Percentiles rank a stretch among this genome's conserved stretches.
phyloP scores from a whole-genome alignment of 768 basidiomycete genomes.

The Aureoboletus auriporus region DNA sequence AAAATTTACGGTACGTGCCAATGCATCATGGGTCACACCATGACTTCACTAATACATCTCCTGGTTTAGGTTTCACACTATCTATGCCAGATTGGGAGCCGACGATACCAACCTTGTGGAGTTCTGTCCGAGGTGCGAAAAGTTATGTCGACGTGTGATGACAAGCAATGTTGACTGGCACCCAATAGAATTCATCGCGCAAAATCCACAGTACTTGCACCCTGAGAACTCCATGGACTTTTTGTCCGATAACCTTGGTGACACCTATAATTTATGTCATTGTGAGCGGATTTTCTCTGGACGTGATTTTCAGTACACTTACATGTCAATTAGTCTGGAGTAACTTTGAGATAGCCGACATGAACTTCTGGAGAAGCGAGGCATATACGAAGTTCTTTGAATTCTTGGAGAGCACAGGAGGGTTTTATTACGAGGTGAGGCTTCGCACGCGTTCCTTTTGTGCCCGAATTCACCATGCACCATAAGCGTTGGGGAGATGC shows the following conservation, averaged over 20 bases:
- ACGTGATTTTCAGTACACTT: background rate
- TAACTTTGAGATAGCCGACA: constrained; percentile 87
- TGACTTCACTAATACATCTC: background rate
- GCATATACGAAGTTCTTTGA: constrained; percentile 84
- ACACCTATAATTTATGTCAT: constrained; percentile 62
- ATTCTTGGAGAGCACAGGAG: constrained; percentile 72
- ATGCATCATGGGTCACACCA: background rate
- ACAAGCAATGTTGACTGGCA: constrained; percentile 32
- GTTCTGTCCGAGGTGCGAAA: constrained; percentile 46
- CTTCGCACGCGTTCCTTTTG: background rate
- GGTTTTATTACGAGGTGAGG: constrained; percentile 82
- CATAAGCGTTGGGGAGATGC: constrained; percentile 90
- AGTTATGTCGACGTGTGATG: constrained; percentile 10
- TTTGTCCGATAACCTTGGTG: constrained; percentile 62
- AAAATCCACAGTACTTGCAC: constrained; percentile 52
- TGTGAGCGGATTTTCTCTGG: constrained; percentile 35
- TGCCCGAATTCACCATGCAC: constrained; percentile 1
- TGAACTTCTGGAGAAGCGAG: constrained; percentile 82
- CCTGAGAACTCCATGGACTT: constrained; percentile 59
- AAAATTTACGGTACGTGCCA: constrained; percentile 45
- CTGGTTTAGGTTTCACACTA: constrained; percentile 51
- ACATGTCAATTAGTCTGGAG: constrained; percentile 64
- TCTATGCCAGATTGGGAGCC: constrained; percentile 59
- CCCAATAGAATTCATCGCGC: constrained; percentile 49
- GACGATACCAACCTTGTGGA: constrained; percentile 65